Evolutionary conservation across 2,329 filamentous ascomycete genomes (phyloP).

Genomic region (Colletotrichum sp.): DNA sequence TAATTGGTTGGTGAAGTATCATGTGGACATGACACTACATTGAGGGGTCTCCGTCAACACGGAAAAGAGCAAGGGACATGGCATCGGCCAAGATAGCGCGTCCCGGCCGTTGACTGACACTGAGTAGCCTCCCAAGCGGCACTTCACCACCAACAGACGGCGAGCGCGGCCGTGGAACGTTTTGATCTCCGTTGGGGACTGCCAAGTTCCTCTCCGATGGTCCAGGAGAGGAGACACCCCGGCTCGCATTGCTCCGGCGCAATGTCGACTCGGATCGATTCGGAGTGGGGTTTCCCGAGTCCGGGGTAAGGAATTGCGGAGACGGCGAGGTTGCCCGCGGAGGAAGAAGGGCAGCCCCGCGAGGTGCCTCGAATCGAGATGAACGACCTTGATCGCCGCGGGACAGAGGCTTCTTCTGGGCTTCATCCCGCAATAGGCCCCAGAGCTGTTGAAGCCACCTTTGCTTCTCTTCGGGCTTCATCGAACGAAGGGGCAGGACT

Average conservation of each 20-base stretch:
- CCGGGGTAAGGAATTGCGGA: background rate
- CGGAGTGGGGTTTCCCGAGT: background rate
- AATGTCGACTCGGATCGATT: background rate
- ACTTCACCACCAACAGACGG: background rate
- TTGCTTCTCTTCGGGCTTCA: constrained; percentile 39
- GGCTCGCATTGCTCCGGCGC: background rate
- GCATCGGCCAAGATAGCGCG: background rate
- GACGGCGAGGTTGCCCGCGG: background rate
- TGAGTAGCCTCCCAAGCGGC: background rate
- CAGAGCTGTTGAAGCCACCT: constrained; percentile 36
- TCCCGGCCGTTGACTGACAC: background rate
- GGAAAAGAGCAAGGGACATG: background rate
- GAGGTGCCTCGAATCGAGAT: background rate
- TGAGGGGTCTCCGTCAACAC: background rate
- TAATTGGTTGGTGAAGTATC: background rate
- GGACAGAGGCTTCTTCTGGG: background rate
- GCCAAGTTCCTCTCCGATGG: background rate
- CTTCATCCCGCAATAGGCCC: constrained; percentile 28
- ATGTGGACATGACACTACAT: background rate
- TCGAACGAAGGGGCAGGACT: constrained; percentile 37
- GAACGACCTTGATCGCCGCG: background rate
- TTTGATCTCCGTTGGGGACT: background rate
- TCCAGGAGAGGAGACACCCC: background rate
- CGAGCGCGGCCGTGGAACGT: background rate
- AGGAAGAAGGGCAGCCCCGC: background rate